Base-by-base conservation (phyloP, 164 flowering plant species). In the Aristolochia fimbriata region DNA sequence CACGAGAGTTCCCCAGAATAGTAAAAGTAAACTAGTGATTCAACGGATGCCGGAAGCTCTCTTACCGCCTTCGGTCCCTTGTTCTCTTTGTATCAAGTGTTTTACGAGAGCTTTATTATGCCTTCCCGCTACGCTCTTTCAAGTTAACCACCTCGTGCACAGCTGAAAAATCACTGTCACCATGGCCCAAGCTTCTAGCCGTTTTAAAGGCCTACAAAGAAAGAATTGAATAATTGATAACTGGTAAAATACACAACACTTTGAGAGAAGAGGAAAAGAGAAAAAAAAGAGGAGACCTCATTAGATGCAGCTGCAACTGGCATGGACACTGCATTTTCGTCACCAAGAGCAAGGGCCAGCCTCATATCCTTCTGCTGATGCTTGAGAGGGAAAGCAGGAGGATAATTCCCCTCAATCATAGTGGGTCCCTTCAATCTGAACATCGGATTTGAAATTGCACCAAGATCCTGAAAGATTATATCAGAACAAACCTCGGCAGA, bases 331-430 rank as follows among this genome's bases (percentile, higher is more conserved):
- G 86, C 84, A 71, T 80, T 82, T 71, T 90, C 94, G 67, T 93
- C 97, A 31, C 99, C 99, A 27, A 93, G 97, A 33, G 97, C 87
- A 70, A 93, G 83, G 71, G 96, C 99, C 80, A 93, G 66, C 65
- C 96, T 83, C 96, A 93, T 84, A 70, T 93, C 97, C 71, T 93
- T 93, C 80, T 93, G 99, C 72, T 90, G 97, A 77, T 93, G 99
- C 70, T 93, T 93, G 30, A 93, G 72, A 68, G 97, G 99, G 72
- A 93, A 93, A 51, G 96, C 94, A 55, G 97, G 90, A 30, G 94
- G 58, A 64, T 81, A 83, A 57, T 52, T 84, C 57, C 62, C 70
- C 66, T 81, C 47, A 48, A 86, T 76, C 92, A 93, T 93, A 9
- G 86, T 54, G 1, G 96, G 96, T 66, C 98, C 98, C 70, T 93